Evolutionary conservation across 2,329 filamentous ascomycete species (phyloP).

Genomic region (Mycosphaerella arachidis): DNA sequence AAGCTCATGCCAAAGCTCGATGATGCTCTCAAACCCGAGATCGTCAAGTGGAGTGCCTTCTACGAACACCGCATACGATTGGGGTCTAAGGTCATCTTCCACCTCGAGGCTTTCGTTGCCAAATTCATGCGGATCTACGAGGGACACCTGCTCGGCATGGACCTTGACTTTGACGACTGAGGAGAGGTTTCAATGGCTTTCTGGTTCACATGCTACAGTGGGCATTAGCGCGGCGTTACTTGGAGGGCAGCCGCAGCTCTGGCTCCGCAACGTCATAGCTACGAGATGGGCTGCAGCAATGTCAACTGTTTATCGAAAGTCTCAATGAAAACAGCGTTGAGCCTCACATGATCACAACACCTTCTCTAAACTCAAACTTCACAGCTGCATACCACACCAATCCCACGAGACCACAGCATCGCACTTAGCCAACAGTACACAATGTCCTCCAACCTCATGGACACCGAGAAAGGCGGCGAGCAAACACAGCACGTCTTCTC

Average conservation of each 20-base stretch:
- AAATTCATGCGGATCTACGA: slow-evolving; percentile 97
- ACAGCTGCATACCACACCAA: background rate
- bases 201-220: slow-evolving; percentile 7
- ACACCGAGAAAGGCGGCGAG: slow-evolving; percentile 58
- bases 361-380: background rate
- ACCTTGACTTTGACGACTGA: slow-evolving; percentile 47
- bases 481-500: slow-evolving; percentile 47
- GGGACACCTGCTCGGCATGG: slow-evolving; percentile 78
- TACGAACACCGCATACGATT: slow-evolving; percentile 93
- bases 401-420: slow-evolving; percentile 1
- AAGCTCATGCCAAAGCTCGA: slow-evolving; percentile 85
- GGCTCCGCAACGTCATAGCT: background rate
- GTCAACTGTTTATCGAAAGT: background rate
- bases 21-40: slow-evolving; percentile 81
- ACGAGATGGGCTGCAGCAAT: background rate
- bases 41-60: slow-evolving; percentile 93
- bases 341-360: background rate
- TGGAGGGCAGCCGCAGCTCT: slow-evolving; percentile 4
- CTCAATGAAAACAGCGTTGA: background rate
- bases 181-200: slow-evolving; percentile 11
- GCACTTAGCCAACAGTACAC: background rate
- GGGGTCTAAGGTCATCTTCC: slow-evolving; percentile 90
- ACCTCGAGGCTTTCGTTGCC: slow-evolving; percentile 94
- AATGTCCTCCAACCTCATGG: slow-evolving; percentile 55
- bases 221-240: slow-evolving; percentile 29